A percentile compares a stretch with the other conserved stretches of the same genome.
phyloP scores from a whole-genome alignment of 345 rosid genomes.

The Stellera chamaejasme region DNA sequence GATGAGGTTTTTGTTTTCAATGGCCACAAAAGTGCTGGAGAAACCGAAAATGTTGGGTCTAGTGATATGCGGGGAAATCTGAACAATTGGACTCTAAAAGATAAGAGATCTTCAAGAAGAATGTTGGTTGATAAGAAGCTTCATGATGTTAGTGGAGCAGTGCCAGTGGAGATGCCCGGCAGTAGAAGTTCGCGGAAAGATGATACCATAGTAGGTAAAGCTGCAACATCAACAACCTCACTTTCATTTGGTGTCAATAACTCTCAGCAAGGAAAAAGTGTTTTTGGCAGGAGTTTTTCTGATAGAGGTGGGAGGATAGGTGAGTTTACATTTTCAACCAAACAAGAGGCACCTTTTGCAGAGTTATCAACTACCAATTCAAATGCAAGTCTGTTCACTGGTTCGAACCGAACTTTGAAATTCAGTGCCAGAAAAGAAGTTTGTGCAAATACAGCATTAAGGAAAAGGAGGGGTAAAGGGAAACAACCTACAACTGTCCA shows the following conservation, averaged over 20 bases:
- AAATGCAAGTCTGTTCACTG: constrained; percentile 31
- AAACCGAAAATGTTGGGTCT: constrained; percentile 33
- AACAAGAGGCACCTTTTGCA: constrained; percentile 22
- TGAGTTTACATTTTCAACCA: constrained; percentile 23
- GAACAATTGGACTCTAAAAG: constrained; percentile 28
- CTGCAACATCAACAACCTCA: constrained; percentile 16
- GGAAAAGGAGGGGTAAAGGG: constrained; percentile 48
- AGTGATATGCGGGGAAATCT: constrained; percentile 53
- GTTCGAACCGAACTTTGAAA: constrained; percentile 36
- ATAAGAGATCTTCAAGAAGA: constrained; percentile 17
- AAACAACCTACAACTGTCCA: constrained; percentile 48
- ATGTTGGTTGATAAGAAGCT: constrained; percentile 22
- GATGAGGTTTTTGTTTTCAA: constrained; percentile 17
- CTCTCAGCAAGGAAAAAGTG: constrained; percentile 5
- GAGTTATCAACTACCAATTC: constrained; percentile 47
- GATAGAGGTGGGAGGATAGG: constrained; percentile 17
- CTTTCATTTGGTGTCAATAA: constrained; percentile 7
- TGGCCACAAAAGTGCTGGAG: constrained; percentile 23
- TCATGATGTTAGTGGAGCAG: constrained; percentile 14
- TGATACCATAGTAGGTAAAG: constrained; percentile 1
- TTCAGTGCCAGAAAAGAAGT: constrained; percentile 43
- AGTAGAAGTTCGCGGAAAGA: neutral
- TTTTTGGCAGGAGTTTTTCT: constrained; percentile 17
- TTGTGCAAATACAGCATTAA: constrained; percentile 26
- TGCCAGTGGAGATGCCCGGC: constrained; percentile 17